A percentile compares a stretch with the other conserved stretches of the same genome.
These are phyloP conservation scores for Mucor sp. DNA, from an alignment of 371 early-diverging fungal species.

Conservation along the genomic window DNA sequence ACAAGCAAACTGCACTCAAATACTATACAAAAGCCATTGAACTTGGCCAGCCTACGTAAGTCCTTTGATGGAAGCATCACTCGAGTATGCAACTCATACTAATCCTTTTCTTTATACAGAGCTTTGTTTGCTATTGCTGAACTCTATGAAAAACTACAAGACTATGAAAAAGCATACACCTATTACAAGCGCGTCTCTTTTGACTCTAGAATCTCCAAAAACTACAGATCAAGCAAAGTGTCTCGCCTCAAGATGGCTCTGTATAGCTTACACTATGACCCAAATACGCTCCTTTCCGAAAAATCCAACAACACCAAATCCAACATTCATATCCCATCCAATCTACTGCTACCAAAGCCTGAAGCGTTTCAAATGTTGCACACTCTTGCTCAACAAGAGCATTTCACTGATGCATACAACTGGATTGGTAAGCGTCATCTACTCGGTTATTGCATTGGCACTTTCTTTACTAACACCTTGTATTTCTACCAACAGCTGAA, in stretches of 20 bases:
- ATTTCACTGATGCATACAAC: slow-evolving; percentile 35
- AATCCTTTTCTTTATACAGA: slow-evolving; percentile 6
- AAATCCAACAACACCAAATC: neutral
- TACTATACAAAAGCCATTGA: slow-evolving; percentile 37
- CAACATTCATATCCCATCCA: neutral
- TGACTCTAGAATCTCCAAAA: slow-evolving; percentile 31
- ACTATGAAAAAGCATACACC: slow-evolving; percentile 39
- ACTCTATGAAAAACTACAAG: slow-evolving; percentile 35
- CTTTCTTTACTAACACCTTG: neutral
- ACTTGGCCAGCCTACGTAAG: slow-evolving; percentile 44
- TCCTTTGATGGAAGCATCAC: neutral
- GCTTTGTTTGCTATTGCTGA: slow-evolving; percentile 51
- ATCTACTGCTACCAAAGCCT: neutral
- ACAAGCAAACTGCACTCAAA: slow-evolving; percentile 62
- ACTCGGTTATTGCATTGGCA: too few species aligned
- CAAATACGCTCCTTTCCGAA: slow-evolving; percentile 16
- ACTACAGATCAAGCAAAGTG: slow-evolving; percentile 26
- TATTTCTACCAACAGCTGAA: slow-evolving; percentile 26
- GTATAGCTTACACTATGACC: slow-evolving; percentile 43
- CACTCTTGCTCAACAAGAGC: slow-evolving; percentile 28
- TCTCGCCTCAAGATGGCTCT: slow-evolving; percentile 44
- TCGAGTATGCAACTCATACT: neutral
- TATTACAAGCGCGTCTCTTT: slow-evolving; percentile 36
- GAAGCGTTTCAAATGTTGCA: slow-evolving; percentile 33
- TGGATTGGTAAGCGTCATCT: slow-evolving; percentile 37